A percentile compares a stretch with the other conserved stretches of the same genome.
Conservation (phyloP, 2,329 filamentous ascomycete genomes). For the Fusarium nodosum region DNA sequence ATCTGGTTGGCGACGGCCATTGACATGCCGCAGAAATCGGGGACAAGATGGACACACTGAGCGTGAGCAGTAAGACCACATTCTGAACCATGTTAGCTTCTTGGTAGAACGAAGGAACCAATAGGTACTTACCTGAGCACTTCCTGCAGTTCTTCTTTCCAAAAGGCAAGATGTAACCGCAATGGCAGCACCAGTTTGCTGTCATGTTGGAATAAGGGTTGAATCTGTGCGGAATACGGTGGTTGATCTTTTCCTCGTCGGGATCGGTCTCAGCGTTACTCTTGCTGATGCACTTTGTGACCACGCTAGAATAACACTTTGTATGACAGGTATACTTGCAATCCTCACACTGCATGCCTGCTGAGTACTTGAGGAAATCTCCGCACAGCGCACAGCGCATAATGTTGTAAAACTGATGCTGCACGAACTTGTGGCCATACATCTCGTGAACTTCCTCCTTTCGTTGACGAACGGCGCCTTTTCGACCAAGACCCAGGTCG, state of each 20-base stretch:
- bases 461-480: conserved; percentile 95
- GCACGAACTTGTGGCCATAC: conserved; percentile 98
- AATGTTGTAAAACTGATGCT: conserved; percentile 99
- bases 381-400: conserved; percentile 99
- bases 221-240: conserved; percentile 97
- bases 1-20: conserved; percentile 98
- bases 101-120: conserved; percentile 31
- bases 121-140: conserved; percentile 76
- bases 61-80: conserved; percentile 93
- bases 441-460: conserved; percentile 99
- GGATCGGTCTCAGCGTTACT: conserved; percentile 98
- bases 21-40: conserved; percentile 99
- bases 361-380: conserved; percentile 98
- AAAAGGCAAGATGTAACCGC: conserved; percentile 93
- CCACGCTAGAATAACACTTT: conserved; percentile 95
- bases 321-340: conserved; percentile 99
- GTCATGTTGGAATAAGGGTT: conserved; percentile 97
- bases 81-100: conserved; percentile 67
- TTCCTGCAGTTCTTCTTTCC: conserved; percentile 95
- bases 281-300: conserved; percentile 99
- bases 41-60: conserved; percentile 92
- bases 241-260: conserved; percentile 99
- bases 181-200: conserved; percentile 99
- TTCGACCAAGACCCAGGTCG: conserved; percentile 91
- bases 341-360: conserved; percentile 99